Conservation (phyloP, 768 basidiomycete species). For the Hypsizygus marmoreus region DNA sequence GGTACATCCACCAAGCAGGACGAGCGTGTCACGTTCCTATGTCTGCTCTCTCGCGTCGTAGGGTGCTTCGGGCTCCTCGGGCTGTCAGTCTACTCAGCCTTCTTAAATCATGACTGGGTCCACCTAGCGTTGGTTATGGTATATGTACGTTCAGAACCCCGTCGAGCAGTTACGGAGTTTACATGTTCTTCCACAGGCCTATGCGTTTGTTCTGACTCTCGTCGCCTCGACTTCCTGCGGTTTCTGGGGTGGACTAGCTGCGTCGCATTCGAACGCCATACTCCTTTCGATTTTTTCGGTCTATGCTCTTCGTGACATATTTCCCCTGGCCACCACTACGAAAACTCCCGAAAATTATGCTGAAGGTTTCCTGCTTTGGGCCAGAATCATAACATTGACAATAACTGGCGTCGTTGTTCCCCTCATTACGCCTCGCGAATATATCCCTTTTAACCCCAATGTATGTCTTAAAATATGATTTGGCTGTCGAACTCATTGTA, state of each 20-base stretch:
- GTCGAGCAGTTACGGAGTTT: too few species aligned
- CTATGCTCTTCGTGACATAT: constrained; percentile 58
- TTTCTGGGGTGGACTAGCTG: constrained; percentile 10
- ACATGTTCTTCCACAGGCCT: constrained; percentile 7
- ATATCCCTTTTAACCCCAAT: constrained; percentile 56
- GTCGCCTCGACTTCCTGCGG: constrained; percentile 10
- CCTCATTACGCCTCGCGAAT: constrained; percentile 52
- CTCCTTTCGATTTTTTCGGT: constrained; percentile 26
- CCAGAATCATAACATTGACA: constrained; percentile 46
- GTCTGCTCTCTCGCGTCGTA: too few species aligned
- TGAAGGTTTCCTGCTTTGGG: constrained; percentile 59
- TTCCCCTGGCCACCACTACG: constrained; percentile 56
- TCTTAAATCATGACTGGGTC: too few species aligned
- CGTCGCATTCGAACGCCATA: constrained; percentile 7
- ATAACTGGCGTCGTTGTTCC: constrained; percentile 53
- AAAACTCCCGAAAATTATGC: constrained; percentile 44
- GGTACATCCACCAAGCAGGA: too few species aligned
- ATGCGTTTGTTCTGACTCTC: too few species aligned
- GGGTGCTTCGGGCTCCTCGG: too few species aligned
- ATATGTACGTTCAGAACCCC: too few species aligned
- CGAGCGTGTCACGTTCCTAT: too few species aligned
- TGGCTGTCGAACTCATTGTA: neutral
- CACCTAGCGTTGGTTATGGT: too few species aligned
- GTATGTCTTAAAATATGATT: constrained; percentile 21
- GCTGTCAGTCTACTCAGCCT: too few species aligned